Base-by-base conservation (phyloP, 495 filamentous ascomycete genomes). In the Annulohypoxylon nitens region DNA sequence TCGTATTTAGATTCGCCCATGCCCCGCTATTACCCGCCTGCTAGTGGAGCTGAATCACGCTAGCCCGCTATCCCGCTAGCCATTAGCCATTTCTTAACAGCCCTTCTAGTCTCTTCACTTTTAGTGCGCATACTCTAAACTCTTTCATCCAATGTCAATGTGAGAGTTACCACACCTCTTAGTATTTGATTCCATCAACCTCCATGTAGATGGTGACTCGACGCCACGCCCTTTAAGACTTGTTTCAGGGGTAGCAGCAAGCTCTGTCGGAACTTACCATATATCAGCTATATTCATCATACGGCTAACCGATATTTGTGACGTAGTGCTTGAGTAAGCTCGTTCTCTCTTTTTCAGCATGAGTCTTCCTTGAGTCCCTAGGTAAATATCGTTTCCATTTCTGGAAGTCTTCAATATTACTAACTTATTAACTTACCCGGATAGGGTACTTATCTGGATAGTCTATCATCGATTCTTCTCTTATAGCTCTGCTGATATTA, bases 1-100 rank as follows among this genome's bases (percentile, higher is more conserved):
- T 39, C 55, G 53, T 59, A 30, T 39, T 59, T 34, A 36, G 25
- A 23, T 51, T 14, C 48, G 50, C 63, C 48, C 48, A 10, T 33
- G 55, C 66, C 71, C 71, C 71, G 50, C 62, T 70, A 41, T 74
- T 74, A 69, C 45, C 71, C 66, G 65, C 60, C 14, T 12, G 20
- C 34, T 36, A 11, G 18, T 36, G 23, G 26, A 57, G 45, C 53
- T 67, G 58, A 58, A 57, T 33, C 37, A 53, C 43, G 18, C 53
- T 61, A 48, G 33, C 58, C 30, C 30, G 30, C 30, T 30, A 30
- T 30, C 3, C 30, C 30, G 30, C 30, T 30, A 30, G 5, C 30
- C 30, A 30, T 30, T 30, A 30, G 30, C 30, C 30, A 30, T 30
- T 30, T 30, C 30, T 57, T 45, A 30, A 47, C 16, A 25, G 48